Base-by-base conservation (phyloP, 1,284 basidiomycete species). In the Ustilago xerochloae region DNA sequence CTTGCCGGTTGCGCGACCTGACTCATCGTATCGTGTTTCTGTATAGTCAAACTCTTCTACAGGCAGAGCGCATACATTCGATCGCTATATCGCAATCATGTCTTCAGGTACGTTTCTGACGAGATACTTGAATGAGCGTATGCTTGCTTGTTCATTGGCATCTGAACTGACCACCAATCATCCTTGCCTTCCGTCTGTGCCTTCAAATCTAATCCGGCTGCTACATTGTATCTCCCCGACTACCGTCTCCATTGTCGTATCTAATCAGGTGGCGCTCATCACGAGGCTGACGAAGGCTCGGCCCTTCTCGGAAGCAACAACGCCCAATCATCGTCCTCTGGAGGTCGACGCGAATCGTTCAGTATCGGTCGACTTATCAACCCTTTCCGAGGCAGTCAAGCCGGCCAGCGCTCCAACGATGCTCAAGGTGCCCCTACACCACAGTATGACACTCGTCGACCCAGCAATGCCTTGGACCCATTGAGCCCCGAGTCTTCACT, bases 391-490 rank as follows among this genome's bases (percentile, higher is more conserved):
- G 52, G 32, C 51, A 41, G 28, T 33, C 36, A 50, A 36, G 20
- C 41, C 10, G 26, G 41, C 22, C 41, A 26, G 15, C 41, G 41
- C 22, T 43, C 41, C 41, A 28, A 43, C 22, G 38, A 30, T 29
- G 46, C 20, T 18, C 32, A 20, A 18, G 57, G 49, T 13, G 22
- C 49, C 20, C 38, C 46, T 32, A 24, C 33, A 41, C 53, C 45
- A 20, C 39, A 61, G 15, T 69, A 51, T 36, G 71, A 74, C 30
- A 53, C 66, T 12, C 71, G 71, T 6, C 58, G 59, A 3, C 71
- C 71, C 6, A 65, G 62, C 52, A 74, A 74, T 54, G 71, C 71
- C 10, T 22, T 64, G 22, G 57, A 64, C 24, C 64, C 60, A 16
- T 49, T 36, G 38, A 68, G 58, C 51, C 56, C 55, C 22, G 50